Conservation (phyloP, 805 yeast species). For the Teunomyces stri region DNA sequence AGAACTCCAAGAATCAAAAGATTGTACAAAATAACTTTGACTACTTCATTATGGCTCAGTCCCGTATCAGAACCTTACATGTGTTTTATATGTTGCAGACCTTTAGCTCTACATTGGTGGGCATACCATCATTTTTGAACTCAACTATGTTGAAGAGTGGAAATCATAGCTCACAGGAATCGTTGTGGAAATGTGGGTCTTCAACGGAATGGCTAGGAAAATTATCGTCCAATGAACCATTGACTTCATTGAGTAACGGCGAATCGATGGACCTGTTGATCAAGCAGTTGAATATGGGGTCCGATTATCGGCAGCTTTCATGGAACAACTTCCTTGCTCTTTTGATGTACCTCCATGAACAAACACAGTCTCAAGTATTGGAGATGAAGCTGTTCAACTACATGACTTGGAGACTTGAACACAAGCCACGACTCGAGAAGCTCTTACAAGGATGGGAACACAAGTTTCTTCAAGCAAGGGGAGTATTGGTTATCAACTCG, state of each 20-base stretch:
- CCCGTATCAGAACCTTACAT: constrained; percentile 53
- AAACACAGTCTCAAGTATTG: constrained; percentile 52
- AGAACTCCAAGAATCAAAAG: constrained; percentile 2
- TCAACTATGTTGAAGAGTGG: constrained; percentile 58
- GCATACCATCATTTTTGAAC: constrained; percentile 38
- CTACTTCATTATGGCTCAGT: constrained; percentile 53
- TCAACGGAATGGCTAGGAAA: constrained; percentile 50
- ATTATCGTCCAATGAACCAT: constrained; percentile 36
- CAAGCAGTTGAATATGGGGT: constrained; percentile 44
- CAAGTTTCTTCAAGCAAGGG: constrained; percentile 59
- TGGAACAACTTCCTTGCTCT: constrained; percentile 52
- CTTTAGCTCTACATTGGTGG: constrained; percentile 44
- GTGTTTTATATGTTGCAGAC: constrained; percentile 50
- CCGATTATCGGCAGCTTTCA: constrained; percentile 29
- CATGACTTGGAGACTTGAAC: constrained; percentile 63
- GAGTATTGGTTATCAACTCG: constrained; percentile 54
- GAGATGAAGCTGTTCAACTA: constrained; percentile 38
- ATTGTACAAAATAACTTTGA: constrained; percentile 43
- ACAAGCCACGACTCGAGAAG: constrained; percentile 56
- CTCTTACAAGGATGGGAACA: constrained; percentile 69
- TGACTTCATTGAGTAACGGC: constrained; percentile 58
- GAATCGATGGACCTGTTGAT: constrained; percentile 46
- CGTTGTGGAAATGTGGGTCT: constrained; percentile 55
- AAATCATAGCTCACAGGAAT: constrained; percentile 58
- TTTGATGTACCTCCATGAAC: constrained; percentile 65